Evolutionary conservation across 371 early-diverging fungal species (phyloP).

Genomic region (Coemansia sp.): DNA sequence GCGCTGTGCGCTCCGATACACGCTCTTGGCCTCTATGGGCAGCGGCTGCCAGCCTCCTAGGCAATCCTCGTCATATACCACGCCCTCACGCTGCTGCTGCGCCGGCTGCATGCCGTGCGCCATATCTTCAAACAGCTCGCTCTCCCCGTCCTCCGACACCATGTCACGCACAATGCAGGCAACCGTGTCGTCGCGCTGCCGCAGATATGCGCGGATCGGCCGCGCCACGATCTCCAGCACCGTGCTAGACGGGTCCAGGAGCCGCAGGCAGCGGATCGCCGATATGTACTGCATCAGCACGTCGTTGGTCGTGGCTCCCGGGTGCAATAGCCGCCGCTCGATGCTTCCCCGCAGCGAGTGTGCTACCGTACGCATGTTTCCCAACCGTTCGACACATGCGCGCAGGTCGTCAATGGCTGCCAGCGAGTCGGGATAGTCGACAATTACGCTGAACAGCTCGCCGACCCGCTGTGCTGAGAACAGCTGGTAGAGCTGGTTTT

Average conservation of each 20-base stretch:
- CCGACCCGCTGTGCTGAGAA: conserved; percentile 25
- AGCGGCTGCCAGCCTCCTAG: conserved; percentile 28
- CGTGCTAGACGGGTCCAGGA: conserved; percentile 61
- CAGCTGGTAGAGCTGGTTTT: conserved; percentile 5
- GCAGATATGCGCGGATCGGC: conserved; percentile 58
- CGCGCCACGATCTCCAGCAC: conserved; percentile 58
- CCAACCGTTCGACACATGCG: conserved; percentile 25
- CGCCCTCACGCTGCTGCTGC: conserved; percentile 24
- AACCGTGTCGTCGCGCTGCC: conserved; percentile 60
- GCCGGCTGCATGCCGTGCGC: conserved; percentile 5
- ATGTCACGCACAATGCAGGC: conserved; percentile 58
- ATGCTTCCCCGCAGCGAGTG: conserved; percentile 25
- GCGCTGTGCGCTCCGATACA: conserved; percentile 28
- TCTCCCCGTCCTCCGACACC: conserved; percentile 50
- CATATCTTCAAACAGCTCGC: conserved; percentile 46
- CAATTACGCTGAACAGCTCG: conserved; percentile 65
- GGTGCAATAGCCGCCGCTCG: conserved; percentile 61
- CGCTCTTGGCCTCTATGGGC: conserved; percentile 31
- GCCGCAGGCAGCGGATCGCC: conserved; percentile 57
- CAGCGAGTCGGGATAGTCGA: conserved; percentile 61
- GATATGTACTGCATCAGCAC: conserved; percentile 63
- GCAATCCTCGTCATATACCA: conserved; percentile 41
- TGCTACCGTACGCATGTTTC: conserved; percentile 18
- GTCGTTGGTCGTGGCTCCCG: conserved; percentile 61
- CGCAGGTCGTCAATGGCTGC: conserved; percentile 57